Evolutionary conservation across 305 asterid species (phyloP), one percentile per base, ranked within the genome.

Genomic region (Euphrasia arctica): DNA sequence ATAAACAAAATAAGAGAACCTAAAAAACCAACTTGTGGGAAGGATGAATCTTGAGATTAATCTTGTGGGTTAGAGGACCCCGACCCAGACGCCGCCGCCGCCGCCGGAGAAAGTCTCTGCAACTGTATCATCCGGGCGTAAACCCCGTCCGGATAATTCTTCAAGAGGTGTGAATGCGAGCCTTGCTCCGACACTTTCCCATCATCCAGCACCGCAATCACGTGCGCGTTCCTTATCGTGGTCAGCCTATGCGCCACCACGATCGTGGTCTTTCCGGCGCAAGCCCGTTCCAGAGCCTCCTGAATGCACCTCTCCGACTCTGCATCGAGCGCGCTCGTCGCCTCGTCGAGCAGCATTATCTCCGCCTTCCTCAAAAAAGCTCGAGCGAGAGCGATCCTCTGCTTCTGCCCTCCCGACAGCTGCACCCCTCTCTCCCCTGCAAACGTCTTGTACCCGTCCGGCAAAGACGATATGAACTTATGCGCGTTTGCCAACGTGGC

Each of bases 101-200:
- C 96, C 96, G 22, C 88, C 0, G 92, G 43, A 39, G 43, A 48
- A 64, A 91, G 75, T 67, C 94, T 74, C 70, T 94, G 99, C 48
- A 94, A 76, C 72, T 94, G 97, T 68, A 88, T 86, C 99, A 94
- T 91, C 0, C 97, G 77, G 0, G 95, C 91, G 56, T 94, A 94
- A 7, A 84, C 79, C 0, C 99, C 99, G 9, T 94, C 98, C 0
- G 94, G 79, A 50, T 78, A 64, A 74, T 85, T 84, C 72, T 91
- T 94, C 87, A 91, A 45, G 34, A 94, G 80, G 72, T 89, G 96
- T 1, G 97, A 83, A 69, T 91, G 97, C 1, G 98, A 86, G 4
- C 99, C 99, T 58, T 94, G 99, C 52, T 94, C 96, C 0, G 93
- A 89, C 42, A 94, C 97, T 78, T 84, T 91, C 50, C 97, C 99